Base-by-base conservation (phyloP, 176 grass and related monocot genomes). In the Elaeis guineensis region DNA sequence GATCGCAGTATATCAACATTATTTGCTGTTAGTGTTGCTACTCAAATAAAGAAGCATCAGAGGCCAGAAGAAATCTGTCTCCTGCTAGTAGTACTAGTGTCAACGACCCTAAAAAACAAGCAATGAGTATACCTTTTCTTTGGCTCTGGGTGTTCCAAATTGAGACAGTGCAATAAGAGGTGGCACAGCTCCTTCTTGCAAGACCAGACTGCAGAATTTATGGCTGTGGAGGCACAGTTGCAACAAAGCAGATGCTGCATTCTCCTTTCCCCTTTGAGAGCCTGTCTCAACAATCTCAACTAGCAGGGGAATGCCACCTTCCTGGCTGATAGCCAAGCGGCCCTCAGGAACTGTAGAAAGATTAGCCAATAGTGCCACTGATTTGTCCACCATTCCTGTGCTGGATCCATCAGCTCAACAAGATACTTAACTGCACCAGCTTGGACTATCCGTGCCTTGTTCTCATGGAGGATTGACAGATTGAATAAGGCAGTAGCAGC, bases 131-230 rank as follows among this genome's bases (percentile, higher is more conserved):
- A 82, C 79, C 72, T 82, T 82, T 61, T 82, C 79, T 52, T 82
- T 82, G 17, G 72, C 79, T 71, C 79, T 76, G 54, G 72, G 72
- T 17, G 79, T 82, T 28, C 79, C 79, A 66, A 82, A 82, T 28
- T 82, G 79, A 55, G 79, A 82, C 67, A 82, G 65, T 8, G 79
- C 79, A 75, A 82, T 76, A 63, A 82, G 79, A 66, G 79, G 79
- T 20, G 79, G 79, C 49, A 82, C 79, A 1, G 72, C 79, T 26
- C 79, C 79, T 76, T 82, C 79, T 57, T 82, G 79, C 72, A 82
- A 67, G 23, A 82, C 79, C 29, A 82, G 54, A 51, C 72, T 71
- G 51, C 79, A 82, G 64, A 82, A 76, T 54, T 76, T 82, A 44
- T 63, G 63, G 60, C 26, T 76, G 59, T 76, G 56, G 28, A 82